Evolutionary conservation across 108 stramenopile genomes (phyloP), one percentile per base, ranked within the genome.

Genomic region (Stephanodiscus minutulus): DNA sequence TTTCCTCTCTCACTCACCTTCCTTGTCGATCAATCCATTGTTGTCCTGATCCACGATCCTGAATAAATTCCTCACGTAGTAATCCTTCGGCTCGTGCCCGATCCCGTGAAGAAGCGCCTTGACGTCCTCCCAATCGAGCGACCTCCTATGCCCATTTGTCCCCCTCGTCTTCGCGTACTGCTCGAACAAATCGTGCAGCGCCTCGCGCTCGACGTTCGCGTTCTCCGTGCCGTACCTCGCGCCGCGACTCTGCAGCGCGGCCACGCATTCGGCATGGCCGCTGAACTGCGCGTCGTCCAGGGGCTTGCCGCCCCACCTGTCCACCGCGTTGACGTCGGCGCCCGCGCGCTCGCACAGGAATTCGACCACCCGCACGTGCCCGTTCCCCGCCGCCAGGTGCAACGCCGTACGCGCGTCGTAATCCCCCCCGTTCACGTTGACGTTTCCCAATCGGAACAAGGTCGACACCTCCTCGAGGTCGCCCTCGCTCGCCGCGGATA

Each of bases 181-280:
- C 21, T 76, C 66, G 79, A 90, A 91, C 50, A 93, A 69, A 73
- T 93, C 92, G 5, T 81, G 29, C 29, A 89, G 33, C 25, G 88
- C 87, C 25, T 78, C 77, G n/a, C 61, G 71, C 27, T 21, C 58
- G n/a, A 61, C 39, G 5, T 25, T 15, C 7, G 41, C n/a, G n/a
- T 68, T 58, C 39, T 50, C n/a, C 8, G 39, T 41, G 8, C 55
- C 75, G 39, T 44, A 60, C 64, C 52, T 75, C 5, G 80, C 80
- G 11, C 80, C 80, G 46, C 39, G 66, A 22, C 37, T 56, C n/a
- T 54, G 31, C 41, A 81, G 55, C 0, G 66, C 22, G 7, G 65
- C 55, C 18, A 52, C 52, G 53, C 80, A 81, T 31, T 76, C 75
- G 0, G 22, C 17, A 53, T 76, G 70, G 5, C 76, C 64, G 58